These are phyloP conservation scores for Apophysomyces sp. DNA, from an alignment of 371 early-diverging fungal genomes.

Conservation along the genomic window DNA sequence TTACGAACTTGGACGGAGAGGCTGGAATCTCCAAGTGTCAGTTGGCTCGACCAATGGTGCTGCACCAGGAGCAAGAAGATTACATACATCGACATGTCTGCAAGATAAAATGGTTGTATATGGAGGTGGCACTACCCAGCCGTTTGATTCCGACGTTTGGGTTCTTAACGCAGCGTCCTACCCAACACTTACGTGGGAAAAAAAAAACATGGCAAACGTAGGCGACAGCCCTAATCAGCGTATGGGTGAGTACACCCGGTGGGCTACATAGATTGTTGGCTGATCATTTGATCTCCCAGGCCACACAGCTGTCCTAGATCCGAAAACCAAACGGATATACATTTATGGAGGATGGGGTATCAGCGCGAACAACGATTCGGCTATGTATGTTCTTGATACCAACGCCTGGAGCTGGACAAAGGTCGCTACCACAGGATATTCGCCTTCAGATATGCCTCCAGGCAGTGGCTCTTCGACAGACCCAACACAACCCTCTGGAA, in stretches of 20 bases:
- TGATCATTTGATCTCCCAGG: not conserved
- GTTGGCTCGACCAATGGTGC: conserved; percentile 14
- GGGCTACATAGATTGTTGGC: not conserved
- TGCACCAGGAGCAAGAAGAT: conserved; percentile 35
- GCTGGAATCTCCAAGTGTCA: conserved; percentile 40
- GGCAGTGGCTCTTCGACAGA: no score
- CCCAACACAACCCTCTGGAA: no score
- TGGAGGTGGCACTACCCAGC: conserved; percentile 45
- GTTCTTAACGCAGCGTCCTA: conserved; percentile 37
- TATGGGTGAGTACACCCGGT: conserved; percentile 33
- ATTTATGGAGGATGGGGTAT: conserved; percentile 36
- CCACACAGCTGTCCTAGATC: conserved; percentile 8
- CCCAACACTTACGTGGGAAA: conserved; percentile 34
- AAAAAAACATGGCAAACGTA: conserved; percentile 17
- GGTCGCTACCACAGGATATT: conserved; percentile 13
- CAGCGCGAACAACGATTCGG: conserved; percentile 17
- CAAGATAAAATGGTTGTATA: conserved; percentile 43
- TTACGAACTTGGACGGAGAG: conserved; percentile 25
- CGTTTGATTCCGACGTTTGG: conserved; percentile 46
- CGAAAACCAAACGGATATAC: conserved; percentile 13
- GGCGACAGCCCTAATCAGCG: conserved; percentile 30
- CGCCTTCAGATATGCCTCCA: not conserved
- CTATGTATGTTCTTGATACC: conserved; percentile 24
- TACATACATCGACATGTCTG: conserved; percentile 46
- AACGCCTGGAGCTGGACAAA: conserved; percentile 23